These are phyloP conservation scores for Cladosporium velox DNA, from an alignment of 2,329 filamentous ascomycete species.

Conservation along the genomic window DNA sequence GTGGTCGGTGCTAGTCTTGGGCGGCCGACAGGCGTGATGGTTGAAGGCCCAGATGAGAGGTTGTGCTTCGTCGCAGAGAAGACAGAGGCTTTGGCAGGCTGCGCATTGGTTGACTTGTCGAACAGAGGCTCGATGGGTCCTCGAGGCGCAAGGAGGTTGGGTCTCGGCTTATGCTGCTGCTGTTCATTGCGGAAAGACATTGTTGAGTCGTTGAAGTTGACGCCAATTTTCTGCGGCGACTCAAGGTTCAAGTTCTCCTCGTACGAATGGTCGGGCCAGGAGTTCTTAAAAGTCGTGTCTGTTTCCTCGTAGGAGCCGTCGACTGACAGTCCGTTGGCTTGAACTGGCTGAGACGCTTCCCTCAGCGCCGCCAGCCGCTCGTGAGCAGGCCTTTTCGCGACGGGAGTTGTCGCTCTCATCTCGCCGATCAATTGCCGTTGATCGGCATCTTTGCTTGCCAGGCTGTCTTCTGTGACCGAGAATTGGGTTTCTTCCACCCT, in stretches of 20 bases:
- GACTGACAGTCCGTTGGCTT: not conserved
- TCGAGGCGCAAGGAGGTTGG: constrained; percentile 23
- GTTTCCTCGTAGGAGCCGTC: constrained; percentile 19
- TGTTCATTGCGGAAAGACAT: constrained; percentile 1
- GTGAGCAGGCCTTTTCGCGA: constrained; percentile 10
- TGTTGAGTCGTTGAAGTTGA: constrained; percentile 40
- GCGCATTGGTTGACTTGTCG: constrained; percentile 34
- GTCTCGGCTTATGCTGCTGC: constrained; percentile 21
- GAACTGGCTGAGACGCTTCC: not conserved
- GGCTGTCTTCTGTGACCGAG: constrained; percentile 24
- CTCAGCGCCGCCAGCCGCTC: constrained; percentile 5
- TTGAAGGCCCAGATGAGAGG: not conserved
- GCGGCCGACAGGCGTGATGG: constrained; percentile 14
- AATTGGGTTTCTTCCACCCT: constrained; percentile 18
- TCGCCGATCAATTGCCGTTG: constrained; percentile 35
- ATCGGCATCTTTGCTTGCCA: constrained; percentile 33
- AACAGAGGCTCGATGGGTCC: constrained; percentile 31
- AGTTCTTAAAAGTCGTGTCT: constrained; percentile 9
- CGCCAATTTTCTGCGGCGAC: constrained; percentile 38
- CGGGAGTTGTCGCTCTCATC: constrained; percentile 20
- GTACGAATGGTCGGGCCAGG: constrained; percentile 28
- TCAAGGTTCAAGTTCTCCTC: constrained; percentile 40
- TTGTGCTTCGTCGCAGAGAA: constrained; percentile 22
- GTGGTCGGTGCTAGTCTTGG: not conserved
- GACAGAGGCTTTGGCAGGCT: constrained; percentile 30